Evolutionary conservation across 2,329 filamentous ascomycete species (phyloP), one percentile per base, ranked within the genome.

Genomic region (Colletotrichum limetticola): DNA sequence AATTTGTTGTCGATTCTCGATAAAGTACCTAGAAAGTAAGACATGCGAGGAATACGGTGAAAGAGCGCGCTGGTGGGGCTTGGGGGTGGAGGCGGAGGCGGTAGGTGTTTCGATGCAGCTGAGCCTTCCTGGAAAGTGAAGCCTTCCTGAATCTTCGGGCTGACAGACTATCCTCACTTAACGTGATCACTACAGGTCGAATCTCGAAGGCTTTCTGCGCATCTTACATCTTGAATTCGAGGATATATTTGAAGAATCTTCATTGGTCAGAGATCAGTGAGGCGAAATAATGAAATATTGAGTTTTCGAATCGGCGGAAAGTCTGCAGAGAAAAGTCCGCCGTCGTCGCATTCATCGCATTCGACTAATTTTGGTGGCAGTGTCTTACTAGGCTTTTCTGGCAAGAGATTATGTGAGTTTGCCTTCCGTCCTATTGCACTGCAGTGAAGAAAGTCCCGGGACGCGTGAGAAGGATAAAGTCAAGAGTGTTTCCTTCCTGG

Each of bases 1-100:
- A 63, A 19, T 22, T 16, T 30, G 11, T 7, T 53, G 30, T 32
- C n/a, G 35, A 7, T 65, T 28, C 49, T 56, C 16, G 37, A 32
- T 5, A 1, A n/a, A 22, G 2, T 42, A 42, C 37, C 16, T 19
- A 49, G 12, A 5, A 11, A 46, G 8, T 24, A 56, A 65, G 52
- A 65, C 32, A 65, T 42, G 62, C 62, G 62, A 65, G 30, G 8
- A 42, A 56, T 56, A 65, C 62, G 52, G 32, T 12, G 14, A 14
- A 16, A n/a, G 2, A 1, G 26, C 49, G 4, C 4, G 12, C n/a
- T 19, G 14, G 35, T 16, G 14, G 53, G 7, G 26, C 4, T 26
- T 5, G 26, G 14, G n/a, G 42, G 37, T 16, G 37, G 53, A 5
- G 30, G 28, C 37, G 49, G 61, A 22, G 22, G 30, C 7, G 22